Conservation (phyloP, 75 land plant genomes). For the Cryptomeria japonica region DNA sequence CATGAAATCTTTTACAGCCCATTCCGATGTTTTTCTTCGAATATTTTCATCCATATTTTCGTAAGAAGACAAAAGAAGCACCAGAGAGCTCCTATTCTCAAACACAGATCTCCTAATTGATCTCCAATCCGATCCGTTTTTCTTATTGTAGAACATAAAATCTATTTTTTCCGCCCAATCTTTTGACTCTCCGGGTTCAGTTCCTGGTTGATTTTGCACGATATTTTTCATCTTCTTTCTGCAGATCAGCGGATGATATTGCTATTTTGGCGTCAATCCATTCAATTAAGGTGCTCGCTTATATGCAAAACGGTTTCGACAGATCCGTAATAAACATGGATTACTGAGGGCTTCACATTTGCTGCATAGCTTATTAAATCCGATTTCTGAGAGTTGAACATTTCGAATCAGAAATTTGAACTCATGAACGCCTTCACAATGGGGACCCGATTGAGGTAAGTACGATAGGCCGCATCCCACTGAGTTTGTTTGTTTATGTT, state of each 20-base stretch:
- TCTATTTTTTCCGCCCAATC: no score
- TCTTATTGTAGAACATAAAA: no score
- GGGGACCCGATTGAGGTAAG: constrained; percentile 4
- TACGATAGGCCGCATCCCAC: background rate
- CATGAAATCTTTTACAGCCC: no score
- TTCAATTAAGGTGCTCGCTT: no score
- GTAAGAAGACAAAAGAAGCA: no score
- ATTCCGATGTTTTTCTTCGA: no score
- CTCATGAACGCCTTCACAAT: constrained; percentile 1
- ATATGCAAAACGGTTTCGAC: background rate
- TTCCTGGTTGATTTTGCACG: background rate
- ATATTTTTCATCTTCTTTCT: background rate
- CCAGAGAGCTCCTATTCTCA: no score
- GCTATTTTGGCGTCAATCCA: background rate
- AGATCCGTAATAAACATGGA: background rate
- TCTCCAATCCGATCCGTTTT: no score
- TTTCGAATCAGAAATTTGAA: background rate
- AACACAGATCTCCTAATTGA: no score
- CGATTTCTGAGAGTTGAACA: background rate
- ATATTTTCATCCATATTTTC: no score
- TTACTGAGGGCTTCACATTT: background rate
- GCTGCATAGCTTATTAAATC: background rate
- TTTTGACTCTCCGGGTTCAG: no score
- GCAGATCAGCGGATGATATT: background rate
- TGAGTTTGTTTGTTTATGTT: background rate